Conservation (phyloP, 306 rosid species). For the Fagus crenata region DNA sequence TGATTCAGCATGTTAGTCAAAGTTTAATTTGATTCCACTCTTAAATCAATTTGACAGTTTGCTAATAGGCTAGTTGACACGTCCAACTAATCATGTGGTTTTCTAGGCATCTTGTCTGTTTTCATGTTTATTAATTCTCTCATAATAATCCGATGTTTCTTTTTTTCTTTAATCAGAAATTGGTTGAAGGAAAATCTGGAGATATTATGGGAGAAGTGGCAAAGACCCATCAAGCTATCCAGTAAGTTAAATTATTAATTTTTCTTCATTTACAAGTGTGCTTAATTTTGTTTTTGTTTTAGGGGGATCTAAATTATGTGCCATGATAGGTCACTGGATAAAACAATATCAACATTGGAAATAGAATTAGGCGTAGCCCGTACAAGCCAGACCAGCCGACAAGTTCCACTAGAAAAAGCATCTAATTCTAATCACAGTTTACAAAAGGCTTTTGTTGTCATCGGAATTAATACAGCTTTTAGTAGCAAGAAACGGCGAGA, state of each 20-base stretch:
- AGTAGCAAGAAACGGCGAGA: conserved; percentile 81
- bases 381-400: conserved; percentile 36
- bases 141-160: background rate
- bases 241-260: conserved; percentile 35
- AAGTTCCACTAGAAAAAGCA: conserved; percentile 18
- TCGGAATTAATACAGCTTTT: conserved; percentile 87
- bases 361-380: conserved; percentile 64
- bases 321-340: conserved; percentile 62
- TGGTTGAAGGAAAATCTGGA: conserved; percentile 54
- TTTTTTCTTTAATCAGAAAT: conserved; percentile 42
- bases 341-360: conserved; percentile 66
- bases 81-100: background rate
- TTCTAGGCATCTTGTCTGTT: too few species aligned
- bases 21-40: background rate
- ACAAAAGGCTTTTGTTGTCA: conserved; percentile 76
- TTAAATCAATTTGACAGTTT: background rate
- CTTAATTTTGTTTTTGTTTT: background rate
- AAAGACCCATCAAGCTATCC: conserved; percentile 79
- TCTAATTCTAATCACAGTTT: conserved; percentile 25
- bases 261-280: too few species aligned
- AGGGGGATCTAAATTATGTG: background rate
- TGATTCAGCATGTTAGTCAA: too few species aligned
- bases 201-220: conserved; percentile 69
- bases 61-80: background rate
- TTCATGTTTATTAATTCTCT: background rate